phyloP scores from a whole-genome alignment of 768 basidiomycete genomes.

The Leccinum longicurvipes region DNA sequence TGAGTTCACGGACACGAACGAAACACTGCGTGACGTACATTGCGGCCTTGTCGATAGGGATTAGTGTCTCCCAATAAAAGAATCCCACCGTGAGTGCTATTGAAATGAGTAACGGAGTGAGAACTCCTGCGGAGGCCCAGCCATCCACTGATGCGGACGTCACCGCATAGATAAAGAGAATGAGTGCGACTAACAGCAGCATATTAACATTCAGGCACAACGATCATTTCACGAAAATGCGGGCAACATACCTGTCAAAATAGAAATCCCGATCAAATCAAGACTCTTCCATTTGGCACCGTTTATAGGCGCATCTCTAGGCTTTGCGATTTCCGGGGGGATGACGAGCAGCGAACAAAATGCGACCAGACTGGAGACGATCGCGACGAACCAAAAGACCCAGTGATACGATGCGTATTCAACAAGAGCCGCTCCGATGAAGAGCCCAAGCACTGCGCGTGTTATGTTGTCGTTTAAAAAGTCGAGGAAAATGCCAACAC shows the following conservation, averaged over 20 bases:
- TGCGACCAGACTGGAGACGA: conserved; percentile 36
- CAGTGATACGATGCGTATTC: conserved; percentile 42
- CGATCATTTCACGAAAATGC: not conserved
- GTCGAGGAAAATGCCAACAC: not conserved
- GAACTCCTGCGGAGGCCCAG: conserved; percentile 46
- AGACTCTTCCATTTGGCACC: conserved; percentile 30
- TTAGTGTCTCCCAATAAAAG: conserved; percentile 47
- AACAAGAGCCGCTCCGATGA: conserved; percentile 43
- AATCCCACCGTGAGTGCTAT: conserved; percentile 39
- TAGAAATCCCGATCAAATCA: conserved; percentile 38
- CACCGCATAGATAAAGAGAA: conserved; percentile 41
- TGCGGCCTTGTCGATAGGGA: conserved; percentile 41
- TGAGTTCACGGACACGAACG: not conserved
- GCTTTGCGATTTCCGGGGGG: conserved; percentile 22
- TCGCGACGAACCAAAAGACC: conserved; percentile 49
- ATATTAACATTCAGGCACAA: not conserved
- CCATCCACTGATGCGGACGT: conserved; percentile 47
- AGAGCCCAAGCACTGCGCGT: conserved; percentile 36
- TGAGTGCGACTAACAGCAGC: conserved; percentile 29
- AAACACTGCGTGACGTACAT: conserved; percentile 31
- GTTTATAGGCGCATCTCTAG: not conserved
- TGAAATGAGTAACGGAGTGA: conserved; percentile 46
- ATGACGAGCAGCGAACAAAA: conserved; percentile 32
- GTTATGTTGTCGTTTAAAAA: not conserved
- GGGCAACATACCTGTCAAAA: conserved; percentile 32